These are phyloP conservation scores for Aureobasidium namibiae DNA, from an alignment of 2,329 filamentous ascomycete genomes.

Conservation along the genomic window DNA sequence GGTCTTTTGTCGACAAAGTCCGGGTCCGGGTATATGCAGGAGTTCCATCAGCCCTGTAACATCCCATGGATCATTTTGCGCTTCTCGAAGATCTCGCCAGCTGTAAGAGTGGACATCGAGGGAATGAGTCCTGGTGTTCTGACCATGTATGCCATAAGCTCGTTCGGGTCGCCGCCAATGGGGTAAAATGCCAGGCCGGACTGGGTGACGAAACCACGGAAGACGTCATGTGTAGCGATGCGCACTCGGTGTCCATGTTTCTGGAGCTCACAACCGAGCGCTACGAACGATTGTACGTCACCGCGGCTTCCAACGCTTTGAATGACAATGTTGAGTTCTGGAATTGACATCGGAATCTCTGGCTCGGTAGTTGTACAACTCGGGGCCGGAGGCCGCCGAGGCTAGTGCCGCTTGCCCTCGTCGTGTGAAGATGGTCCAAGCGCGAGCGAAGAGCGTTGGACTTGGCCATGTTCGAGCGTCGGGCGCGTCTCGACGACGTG, in stretches of 20 bases:
- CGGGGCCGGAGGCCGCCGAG: no score
- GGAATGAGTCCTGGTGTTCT: conserved; percentile 83
- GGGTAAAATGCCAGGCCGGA: conserved; percentile 45
- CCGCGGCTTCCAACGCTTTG: conserved; percentile 42
- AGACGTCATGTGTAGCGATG: conserved; percentile 41
- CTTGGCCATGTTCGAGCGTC: no score
- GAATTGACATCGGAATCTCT: no score
- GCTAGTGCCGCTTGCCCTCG: no score
- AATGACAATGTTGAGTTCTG: conserved; percentile 43
- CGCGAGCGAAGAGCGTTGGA: no score
- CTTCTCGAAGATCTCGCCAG: conserved; percentile 67
- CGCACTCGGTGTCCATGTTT: conserved; percentile 41
- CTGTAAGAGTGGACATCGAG: conserved; percentile 65
- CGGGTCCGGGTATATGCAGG: no score
- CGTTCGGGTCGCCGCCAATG: conserved; percentile 42
- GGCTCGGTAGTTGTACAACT: no score
- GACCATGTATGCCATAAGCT: conserved; percentile 71
- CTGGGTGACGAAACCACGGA: conserved; percentile 41
- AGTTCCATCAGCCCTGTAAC: conserved; percentile 77
- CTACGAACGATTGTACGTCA: conserved; percentile 44
- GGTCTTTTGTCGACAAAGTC: no score
- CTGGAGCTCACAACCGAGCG: conserved; percentile 40
- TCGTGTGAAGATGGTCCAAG: no score
- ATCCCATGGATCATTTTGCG: conserved; percentile 73
- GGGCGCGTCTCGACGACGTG: no score